Percentiles rank a stretch among this genome's conserved stretches.
Evolutionary conservation across 306 rosid species (phyloP).

Genomic region (Acacia crassicarpa): DNA sequence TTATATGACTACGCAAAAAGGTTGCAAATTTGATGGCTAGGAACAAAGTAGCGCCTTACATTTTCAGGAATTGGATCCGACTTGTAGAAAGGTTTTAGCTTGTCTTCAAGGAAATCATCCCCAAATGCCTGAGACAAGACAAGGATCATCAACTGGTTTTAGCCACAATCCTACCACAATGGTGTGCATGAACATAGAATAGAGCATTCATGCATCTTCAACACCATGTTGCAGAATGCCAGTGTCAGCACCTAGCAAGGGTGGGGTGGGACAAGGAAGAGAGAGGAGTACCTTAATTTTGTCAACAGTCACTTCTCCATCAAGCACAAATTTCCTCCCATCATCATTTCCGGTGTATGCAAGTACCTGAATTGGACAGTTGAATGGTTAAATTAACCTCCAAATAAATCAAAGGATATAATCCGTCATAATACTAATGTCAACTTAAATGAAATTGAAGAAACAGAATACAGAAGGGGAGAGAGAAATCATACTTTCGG

Average conservation of each 20-base stretch:
- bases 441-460: conserved; percentile 6
- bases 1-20: background rate
- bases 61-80: conserved; percentile 92
- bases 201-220: conserved; percentile 6
- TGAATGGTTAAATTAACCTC: background rate
- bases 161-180: conserved; percentile 19
- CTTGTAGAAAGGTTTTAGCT: conserved; percentile 86
- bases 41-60: conserved; percentile 46
- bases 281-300: conserved; percentile 64
- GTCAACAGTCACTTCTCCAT: conserved; percentile 60
- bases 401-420: conserved; percentile 16
- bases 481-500: conserved; percentile 66
- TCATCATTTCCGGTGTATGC: conserved; percentile 87
- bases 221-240: conserved; percentile 10
- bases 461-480: background rate
- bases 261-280: background rate
- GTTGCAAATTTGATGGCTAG: background rate
- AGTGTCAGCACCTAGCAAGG: background rate
- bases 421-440: background rate
- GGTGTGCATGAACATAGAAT: conserved; percentile 18
- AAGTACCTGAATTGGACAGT: conserved; percentile 54
- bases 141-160: conserved; percentile 17
- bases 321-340: conserved; percentile 74
- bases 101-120: conserved; percentile 78
- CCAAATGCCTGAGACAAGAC: conserved; percentile 64